These are phyloP conservation scores for Xerocomus spinulosus DNA, from an alignment of 768 basidiomycete genomes.

Conservation along the genomic window DNA sequence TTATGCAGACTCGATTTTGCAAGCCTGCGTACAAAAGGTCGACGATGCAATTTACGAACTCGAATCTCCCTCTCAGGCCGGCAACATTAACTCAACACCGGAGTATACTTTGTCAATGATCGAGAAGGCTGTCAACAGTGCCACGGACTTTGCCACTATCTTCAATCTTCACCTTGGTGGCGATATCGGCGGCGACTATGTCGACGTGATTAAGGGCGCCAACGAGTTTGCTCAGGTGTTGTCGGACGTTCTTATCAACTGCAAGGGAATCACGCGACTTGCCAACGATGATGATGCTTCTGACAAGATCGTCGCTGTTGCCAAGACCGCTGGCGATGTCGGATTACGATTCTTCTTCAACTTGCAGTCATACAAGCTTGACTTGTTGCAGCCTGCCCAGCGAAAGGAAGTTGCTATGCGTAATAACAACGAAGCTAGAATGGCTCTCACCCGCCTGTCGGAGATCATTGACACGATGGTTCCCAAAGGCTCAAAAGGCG, in stretches of 20 bases:
- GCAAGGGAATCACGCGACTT: constrained; percentile 93
- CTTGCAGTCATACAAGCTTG: constrained; percentile 91
- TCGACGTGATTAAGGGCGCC: constrained; percentile 96
- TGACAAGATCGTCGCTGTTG: constrained; percentile 82
- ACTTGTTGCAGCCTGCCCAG: constrained; percentile 66
- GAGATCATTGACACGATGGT: constrained; percentile 82
- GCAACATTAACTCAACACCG: constrained; percentile 95
- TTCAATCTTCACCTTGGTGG: constrained; percentile 88
- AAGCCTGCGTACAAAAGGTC: constrained; percentile 94
- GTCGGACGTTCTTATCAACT: constrained; percentile 86
- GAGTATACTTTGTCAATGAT: constrained; percentile 98
- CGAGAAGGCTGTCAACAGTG: constrained; percentile 91
- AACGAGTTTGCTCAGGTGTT: constrained; percentile 95
- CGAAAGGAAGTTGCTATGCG: constrained; percentile 85
- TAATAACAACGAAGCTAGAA: constrained; percentile 83
- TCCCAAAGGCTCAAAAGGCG: constrained; percentile 74
- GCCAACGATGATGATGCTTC: constrained; percentile 87
- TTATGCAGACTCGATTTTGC: constrained; percentile 83
- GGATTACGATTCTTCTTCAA: constrained; percentile 92
- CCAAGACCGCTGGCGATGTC: constrained; percentile 82
- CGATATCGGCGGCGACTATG: constrained; percentile 88
- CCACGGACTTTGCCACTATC: constrained; percentile 92
- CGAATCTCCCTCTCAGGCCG: constrained; percentile 91
- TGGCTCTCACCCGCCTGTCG: constrained; percentile 77
- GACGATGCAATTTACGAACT: constrained; percentile 97